These are phyloP conservation scores for Podila epigama DNA, from an alignment of 192 early-diverging fungal species.

Conservation along the genomic window DNA sequence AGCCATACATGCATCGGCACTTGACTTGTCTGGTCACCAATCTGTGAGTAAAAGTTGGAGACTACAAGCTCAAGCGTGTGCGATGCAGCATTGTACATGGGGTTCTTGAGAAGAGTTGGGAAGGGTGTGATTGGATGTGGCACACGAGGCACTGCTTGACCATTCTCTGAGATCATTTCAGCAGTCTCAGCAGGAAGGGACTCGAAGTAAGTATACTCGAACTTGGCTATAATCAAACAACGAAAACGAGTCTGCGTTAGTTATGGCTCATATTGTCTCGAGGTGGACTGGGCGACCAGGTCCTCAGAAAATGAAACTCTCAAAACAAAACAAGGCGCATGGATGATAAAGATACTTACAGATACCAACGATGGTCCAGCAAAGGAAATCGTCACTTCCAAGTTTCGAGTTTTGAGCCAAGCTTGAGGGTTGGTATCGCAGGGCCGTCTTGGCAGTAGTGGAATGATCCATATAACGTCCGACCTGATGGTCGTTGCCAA, in stretches of 20 bases:
- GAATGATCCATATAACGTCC: constrained; percentile 48
- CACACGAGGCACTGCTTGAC: neutral
- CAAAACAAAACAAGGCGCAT: no score
- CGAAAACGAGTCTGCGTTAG: no score
- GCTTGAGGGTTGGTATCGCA: constrained; percentile 30
- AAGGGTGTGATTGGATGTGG: constrained; percentile 22
- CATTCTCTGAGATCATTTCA: neutral
- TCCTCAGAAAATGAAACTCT: no score
- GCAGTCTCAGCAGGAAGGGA: neutral
- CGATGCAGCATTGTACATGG: constrained; percentile 25
- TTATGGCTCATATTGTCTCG: no score
- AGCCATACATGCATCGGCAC: constrained; percentile 50
- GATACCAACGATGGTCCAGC: constrained; percentile 88
- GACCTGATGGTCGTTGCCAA: constrained; percentile 43
- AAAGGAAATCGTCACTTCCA: constrained; percentile 73
- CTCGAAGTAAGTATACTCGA: constrained; percentile 25
- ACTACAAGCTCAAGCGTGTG: constrained; percentile 40
- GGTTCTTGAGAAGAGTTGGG: constrained; percentile 18
- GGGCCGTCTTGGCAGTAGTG: constrained; percentile 16
- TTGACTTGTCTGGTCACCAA: neutral
- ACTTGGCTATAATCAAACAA: constrained; percentile 23
- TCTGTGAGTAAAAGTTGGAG: constrained; percentile 34
- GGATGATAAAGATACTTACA: constrained; percentile 52
- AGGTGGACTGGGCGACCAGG: no score
- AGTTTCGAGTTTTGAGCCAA: constrained; percentile 25